Percentiles rank a stretch among this genome's conserved stretches.
These are phyloP conservation scores for Nemania diffusa DNA, from an alignment of 2,329 filamentous ascomycete species.

Conservation along the genomic window DNA sequence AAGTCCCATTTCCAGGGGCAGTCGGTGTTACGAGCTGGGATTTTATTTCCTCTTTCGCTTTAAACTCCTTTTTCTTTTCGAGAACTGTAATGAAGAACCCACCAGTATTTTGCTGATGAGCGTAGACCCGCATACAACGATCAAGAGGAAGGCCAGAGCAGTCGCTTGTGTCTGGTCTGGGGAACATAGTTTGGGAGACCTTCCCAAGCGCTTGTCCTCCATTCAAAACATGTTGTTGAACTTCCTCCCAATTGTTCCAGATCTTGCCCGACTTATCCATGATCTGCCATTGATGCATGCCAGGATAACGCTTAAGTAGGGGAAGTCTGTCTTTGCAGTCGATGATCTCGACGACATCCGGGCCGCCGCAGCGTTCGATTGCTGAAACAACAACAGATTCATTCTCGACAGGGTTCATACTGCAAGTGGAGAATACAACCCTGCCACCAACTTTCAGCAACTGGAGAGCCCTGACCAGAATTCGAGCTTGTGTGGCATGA, in stretches of 20 bases:
- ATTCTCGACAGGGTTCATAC: constrained; percentile 98
- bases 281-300: constrained; percentile 85
- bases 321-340: constrained; percentile 84
- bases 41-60: constrained; percentile 75
- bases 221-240: constrained; percentile 73
- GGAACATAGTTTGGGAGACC: constrained; percentile 86
- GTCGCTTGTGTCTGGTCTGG: constrained; percentile 63
- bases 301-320: constrained; percentile 78
- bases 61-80: constrained; percentile 90
- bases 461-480: constrained; percentile 90
- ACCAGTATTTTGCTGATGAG: constrained; percentile 94
- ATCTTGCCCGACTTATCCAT: constrained; percentile 86
- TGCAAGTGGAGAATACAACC: constrained; percentile 98
- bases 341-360: constrained; percentile 81
- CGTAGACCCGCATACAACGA: constrained; percentile 92
- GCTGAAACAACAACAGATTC: constrained; percentile 90
- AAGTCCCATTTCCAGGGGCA: constrained; percentile 31
- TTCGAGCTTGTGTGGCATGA: constrained; percentile 86
- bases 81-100: constrained; percentile 97
- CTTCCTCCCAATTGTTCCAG: constrained; percentile 84
- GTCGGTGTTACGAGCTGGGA: constrained; percentile 52
- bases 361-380: constrained; percentile 88
- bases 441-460: constrained; percentile 95
- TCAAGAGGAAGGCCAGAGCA: constrained; percentile 80
- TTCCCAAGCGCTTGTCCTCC: constrained; percentile 72